Base-by-base conservation (phyloP, 352 stramenopile genomes). In the Phytophthora cactorum region DNA sequence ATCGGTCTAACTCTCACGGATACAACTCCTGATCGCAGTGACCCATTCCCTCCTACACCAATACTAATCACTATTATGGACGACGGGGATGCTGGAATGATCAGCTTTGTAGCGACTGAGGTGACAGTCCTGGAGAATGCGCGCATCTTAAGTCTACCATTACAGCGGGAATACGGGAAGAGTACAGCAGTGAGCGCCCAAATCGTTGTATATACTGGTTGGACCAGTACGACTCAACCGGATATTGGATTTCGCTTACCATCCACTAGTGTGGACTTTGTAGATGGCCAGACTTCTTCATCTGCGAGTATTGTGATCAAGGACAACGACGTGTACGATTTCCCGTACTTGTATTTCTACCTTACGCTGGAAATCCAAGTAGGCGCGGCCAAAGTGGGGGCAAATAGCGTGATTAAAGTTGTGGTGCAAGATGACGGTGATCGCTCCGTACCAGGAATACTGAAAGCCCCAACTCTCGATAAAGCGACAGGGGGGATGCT, bases 391-490 rank as follows among this genome's bases (percentile, higher is more conserved):
- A 49, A 28, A 6, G 59, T 89, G 17, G 83, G 81, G 10, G 12
- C 29, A 2, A 67, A 74, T 5, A 66, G 17, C 1, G 50, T 77
- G 8, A 54, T 85, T 10, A 41, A 45, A 31, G 56, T 90, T 41
- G 77, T 66, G 0, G 74, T 90, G 4, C 31, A 63, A 17, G 81
- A 91, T 61, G 75, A 91, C 39, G 75, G 80, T 1, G 83, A 91
- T 56, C 60, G 9, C 7, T 89, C 79, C 25, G 46, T 46, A 1
- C 83, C 83, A 17, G 83, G 81, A 15, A 6, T 25, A 7, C 66
- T 89, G 25, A 49, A 34, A 0, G 28, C 60, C 11, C 32, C 72
- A 10, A 45, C 32, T 0, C 17, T 79, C 7, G 43, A 54, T 4
- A 67, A 64, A 38, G 68, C 66, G 8, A 91, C 83, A 0, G 83